Evolutionary conservation across 163 green algal species (phyloP), one percentile per base, ranked within the genome.

Genomic region (Chloroidium sp.): DNA sequence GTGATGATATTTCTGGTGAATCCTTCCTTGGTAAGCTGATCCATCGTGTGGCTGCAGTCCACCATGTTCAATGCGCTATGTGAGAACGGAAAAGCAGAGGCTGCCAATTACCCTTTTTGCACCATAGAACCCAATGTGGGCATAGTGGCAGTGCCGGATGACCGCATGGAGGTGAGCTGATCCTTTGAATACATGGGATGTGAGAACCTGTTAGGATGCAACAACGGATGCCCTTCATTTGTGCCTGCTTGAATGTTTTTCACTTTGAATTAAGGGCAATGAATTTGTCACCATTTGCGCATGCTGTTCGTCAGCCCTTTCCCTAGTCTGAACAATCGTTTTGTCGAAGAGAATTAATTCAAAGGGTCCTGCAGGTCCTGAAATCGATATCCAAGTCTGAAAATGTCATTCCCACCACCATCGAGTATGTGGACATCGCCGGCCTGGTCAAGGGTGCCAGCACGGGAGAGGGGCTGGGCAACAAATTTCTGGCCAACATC

Each of bases 61-160:
- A 97, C 93, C 0, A 87, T 98, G 76, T 98, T 98, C 89, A 98
- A 98, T 84, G 91, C 93, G 4, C 88, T 98, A 14, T 92, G 92
- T 2, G 87, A 96, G 75, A 94, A 94, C 76, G 87, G 85, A 62
- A 95, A 97, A 82, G 94, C 95, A 2, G 81, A 92, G 81, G 92
- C 94, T 14, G 94, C 90, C 36, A 97, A 97, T 86, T 98, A 97
- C 82, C 96, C 96, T 13, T 98, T 98, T 84, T 98, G 94, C 88
- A 98, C 95, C 58, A 99, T 99, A 83, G 93, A 98, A 72, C 94
- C 95, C 59, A 97, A 98, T 59, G 90, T 97, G 58, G 96, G 96
- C 83, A 88, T 98, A 0, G 96, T 99, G 3, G 92, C 91, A n/a
- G 95, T 99, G 62, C 93, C 93, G 3, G 96, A 99, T 89, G 62